Evolutionary conservation across 2,329 filamentous ascomycete genomes (phyloP), one percentile per base, ranked within the genome.

Genomic region (Neonectria magnoliae): DNA sequence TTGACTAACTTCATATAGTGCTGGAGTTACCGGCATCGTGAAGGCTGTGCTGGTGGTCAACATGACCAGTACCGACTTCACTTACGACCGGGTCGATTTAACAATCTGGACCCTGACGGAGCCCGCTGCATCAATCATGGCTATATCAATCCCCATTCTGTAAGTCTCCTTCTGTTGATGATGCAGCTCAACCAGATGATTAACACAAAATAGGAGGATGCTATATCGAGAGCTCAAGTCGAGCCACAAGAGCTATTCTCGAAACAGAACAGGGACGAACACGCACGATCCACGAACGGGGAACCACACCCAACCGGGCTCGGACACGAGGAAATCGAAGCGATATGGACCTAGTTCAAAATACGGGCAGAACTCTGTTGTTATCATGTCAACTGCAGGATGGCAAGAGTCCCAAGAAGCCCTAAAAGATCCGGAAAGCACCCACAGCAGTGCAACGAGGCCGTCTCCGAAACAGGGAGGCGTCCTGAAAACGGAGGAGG

Each of bases 91-190:
- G 6, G 72, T 78, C 13, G 77, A 79, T 57, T 64, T 79, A 5
- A 78, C 76, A 0, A 79, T 79, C 5, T 79, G 77, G 77, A 78
- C 76, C 1, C 36, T 79, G 36, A 71, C 75, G 1, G 77, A 79
- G 38, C 77, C 77, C 5, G 76, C 77, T 1, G 76, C 72, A 1
- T 78, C 77, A 0, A 79, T 79, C 55, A 79, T 79, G 77, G 77
- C 77, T 9, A 69, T 78, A 1, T 78, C 71, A 1, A 76, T 79
- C 22, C 77, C 77, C 1, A 68, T 79, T 2, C 45, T 79, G 76
- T 78, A 65, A 64, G 77, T 70, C 8, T 1, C 10, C 5, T 0
- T 51, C 3, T n/a, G 9, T 5, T 20, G 4, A 8, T 20, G 6
- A 11, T 11, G 1, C 1, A 13, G 16, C 16, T 4, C 0, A 7